Conservation (phyloP, 2,329 filamentous ascomycete genomes). For the Pyrenochaeta sp. region DNA sequence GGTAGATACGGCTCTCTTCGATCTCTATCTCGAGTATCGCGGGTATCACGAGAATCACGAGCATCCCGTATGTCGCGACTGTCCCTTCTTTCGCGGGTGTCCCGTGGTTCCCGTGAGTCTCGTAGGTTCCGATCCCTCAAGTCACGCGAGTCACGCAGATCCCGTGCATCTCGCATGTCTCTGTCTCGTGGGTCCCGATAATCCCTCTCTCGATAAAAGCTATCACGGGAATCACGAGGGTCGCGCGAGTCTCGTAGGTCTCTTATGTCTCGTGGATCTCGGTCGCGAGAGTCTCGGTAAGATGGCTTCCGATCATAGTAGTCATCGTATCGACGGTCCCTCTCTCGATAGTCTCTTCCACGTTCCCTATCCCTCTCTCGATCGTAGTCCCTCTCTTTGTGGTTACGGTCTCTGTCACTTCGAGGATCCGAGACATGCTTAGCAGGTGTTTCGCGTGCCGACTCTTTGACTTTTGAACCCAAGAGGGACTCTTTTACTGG, state of each 20-base stretch:
- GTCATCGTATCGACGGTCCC: slow-evolving; percentile 45
- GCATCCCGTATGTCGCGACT: slow-evolving; percentile 22
- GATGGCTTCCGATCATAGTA: slow-evolving; percentile 33
- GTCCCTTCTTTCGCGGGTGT: slow-evolving; percentile 27
- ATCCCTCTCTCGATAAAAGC: slow-evolving; percentile 39
- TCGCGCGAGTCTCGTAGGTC: slow-evolving; percentile 25
- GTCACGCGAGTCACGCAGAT: slow-evolving; percentile 24
- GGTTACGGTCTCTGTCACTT: slow-evolving; percentile 33
- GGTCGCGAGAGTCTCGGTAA: slow-evolving; percentile 39
- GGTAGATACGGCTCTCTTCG: slow-evolving; percentile 38
- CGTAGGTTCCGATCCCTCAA: slow-evolving; percentile 28
- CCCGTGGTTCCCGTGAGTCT: slow-evolving; percentile 24
- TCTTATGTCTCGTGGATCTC: slow-evolving; percentile 26
- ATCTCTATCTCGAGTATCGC: slow-evolving; percentile 28
- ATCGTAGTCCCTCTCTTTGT: slow-evolving; percentile 27
- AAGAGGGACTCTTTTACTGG: slow-evolving; percentile 49
- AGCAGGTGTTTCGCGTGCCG: slow-evolving; percentile 35
- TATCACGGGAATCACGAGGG: slow-evolving; percentile 22
- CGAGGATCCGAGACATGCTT: slow-evolving; percentile 30
- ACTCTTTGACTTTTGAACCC: slow-evolving; percentile 47
- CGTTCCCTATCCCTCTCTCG: slow-evolving; percentile 48
- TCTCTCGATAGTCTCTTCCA: slow-evolving; percentile 50
- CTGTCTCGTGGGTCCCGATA: slow-evolving; percentile 25
- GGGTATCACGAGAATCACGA: slow-evolving; percentile 29
- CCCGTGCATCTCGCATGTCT: slow-evolving; percentile 24